These are phyloP conservation scores for Bryoglossum gracile DNA, from an alignment of 495 filamentous ascomycete species.

Conservation along the genomic window DNA sequence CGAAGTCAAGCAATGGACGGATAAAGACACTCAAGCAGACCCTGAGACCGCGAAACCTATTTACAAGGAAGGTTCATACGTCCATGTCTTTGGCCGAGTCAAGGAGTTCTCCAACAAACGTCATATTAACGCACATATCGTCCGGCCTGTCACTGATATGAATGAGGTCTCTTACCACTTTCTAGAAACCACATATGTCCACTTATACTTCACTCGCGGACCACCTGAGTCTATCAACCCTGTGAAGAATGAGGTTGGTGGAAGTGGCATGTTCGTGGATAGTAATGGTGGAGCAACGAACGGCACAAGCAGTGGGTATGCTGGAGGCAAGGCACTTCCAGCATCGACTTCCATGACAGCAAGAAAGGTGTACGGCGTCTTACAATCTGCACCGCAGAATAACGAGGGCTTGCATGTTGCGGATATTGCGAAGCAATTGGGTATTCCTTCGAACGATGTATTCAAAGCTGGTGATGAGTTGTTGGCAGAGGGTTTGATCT, in stretches of 20 bases:
- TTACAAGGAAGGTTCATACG: conserved; percentile 61
- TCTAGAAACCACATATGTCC: conserved; percentile 79
- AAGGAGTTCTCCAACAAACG: conserved; percentile 72
- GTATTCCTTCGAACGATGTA: conserved; percentile 60
- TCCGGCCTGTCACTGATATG: conserved; percentile 70
- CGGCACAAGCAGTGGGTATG: conserved; percentile 23
- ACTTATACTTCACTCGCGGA: conserved; percentile 80
- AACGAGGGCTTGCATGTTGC: conserved; percentile 78
- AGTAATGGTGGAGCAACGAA: conserved; percentile 29
- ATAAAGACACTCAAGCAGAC: conserved; percentile 51
- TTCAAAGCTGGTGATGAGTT: conserved; percentile 71
- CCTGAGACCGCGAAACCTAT: conserved; percentile 34
- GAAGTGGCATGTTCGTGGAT: conserved; percentile 49
- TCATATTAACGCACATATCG: conserved; percentile 71
- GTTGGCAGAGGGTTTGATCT: conserved; percentile 63
- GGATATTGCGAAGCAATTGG: conserved; percentile 55
- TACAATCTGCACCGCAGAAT: conserved; percentile 56
- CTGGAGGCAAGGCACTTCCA: conserved; percentile 28
- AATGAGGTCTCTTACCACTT: conserved; percentile 90
- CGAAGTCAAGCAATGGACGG: conserved; percentile 90
- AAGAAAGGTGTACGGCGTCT: conserved; percentile 57
- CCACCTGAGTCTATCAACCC: conserved; percentile 38
- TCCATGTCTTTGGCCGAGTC: conserved; percentile 72
- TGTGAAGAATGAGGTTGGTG: conserved; percentile 32
- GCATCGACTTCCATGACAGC: conserved; percentile 47